A percentile compares a stretch with the other conserved stretches of the same genome.
phyloP scores from a whole-genome alignment of 1,139 yeast species.

The Scheffersomyces parashehatae region DNA sequence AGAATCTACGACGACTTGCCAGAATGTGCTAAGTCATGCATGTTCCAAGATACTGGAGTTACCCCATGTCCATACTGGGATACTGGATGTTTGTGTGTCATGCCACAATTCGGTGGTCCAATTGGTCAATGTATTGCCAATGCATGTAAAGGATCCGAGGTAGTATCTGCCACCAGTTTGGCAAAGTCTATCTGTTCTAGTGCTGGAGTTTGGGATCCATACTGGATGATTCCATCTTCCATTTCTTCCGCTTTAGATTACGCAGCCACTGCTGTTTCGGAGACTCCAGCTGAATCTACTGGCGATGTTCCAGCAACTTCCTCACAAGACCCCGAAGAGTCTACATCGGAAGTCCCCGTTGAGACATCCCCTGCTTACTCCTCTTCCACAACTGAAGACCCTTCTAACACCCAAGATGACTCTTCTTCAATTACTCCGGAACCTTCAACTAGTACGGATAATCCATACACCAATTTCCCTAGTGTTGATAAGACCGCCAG shows the following conservation, averaged over 20 bases:
- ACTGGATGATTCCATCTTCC: conserved; percentile 43
- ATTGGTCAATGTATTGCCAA: conserved; percentile 33
- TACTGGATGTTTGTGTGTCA: conserved; percentile 51
- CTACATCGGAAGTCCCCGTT: conserved; percentile 12
- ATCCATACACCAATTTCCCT: conserved; percentile 42
- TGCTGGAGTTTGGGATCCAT: conserved; percentile 29
- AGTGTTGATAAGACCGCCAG: conserved; percentile 48
- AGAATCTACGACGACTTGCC: conserved; percentile 39
- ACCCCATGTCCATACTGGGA: conserved; percentile 54
- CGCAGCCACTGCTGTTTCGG: conserved; percentile 11
- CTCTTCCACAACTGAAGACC: conserved; percentile 3
- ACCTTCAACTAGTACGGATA: conserved; percentile 6
- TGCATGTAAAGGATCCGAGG: conserved; percentile 25
- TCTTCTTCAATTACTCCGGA: background rate
- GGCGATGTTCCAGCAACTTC: conserved; percentile 11
- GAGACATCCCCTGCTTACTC: conserved; percentile 9
- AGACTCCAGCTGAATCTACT: conserved; percentile 8
- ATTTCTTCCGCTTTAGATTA: conserved; percentile 17
- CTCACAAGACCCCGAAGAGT: conserved; percentile 12
- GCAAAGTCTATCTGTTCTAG: conserved; percentile 28
- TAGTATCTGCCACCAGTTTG: conserved; percentile 21
- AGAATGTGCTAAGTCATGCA: conserved; percentile 40
- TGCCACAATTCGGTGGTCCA: conserved; percentile 28
- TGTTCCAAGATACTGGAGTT: conserved; percentile 20
- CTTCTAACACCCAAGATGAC: background rate